Evolutionary conservation across 2,329 filamentous ascomycete genomes (phyloP), one percentile per base, ranked within the genome.

Genomic region (Dactylellina sp.): DNA sequence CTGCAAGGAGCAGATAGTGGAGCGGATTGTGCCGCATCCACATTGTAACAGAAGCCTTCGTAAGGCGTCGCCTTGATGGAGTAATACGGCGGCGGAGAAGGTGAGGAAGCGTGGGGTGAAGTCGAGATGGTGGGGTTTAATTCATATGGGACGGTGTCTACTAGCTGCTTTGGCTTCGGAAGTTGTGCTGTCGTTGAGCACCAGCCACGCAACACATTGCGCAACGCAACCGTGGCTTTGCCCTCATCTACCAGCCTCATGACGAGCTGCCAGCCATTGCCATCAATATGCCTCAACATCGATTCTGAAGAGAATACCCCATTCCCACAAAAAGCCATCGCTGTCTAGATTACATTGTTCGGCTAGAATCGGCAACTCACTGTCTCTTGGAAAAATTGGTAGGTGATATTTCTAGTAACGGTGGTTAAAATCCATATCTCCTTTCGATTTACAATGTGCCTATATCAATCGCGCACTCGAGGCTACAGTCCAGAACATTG

Each of bases 1-100:
- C 79, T 2, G 76, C 68, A 53, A 71, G 55, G 35, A 72, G 57
- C 60, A 78, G 57, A 18, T 55, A 72, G 52, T 71, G 59, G 52
- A 65, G 55, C 56, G 64, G 62, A 68, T 68, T 63, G 56, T 63
- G 60, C 68, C 68, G 53, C 70, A 68, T 40, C 70, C 61, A 63
- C 70, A 75, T 66, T 61, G 50, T 66, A 37, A 22, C 55, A 44
- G 49, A 37, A 57, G 52, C 70, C 63, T 59, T 56, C 7, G 46
- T 20, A 56, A 47, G 42, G 55, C 52, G 20, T 39, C 28, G 55
- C 40, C 37, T 50, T 44, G 47, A 42, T 42, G 65, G 32, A 22
- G 7, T 49, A 57, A 53, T 20, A 28, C 14, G 52, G 32, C 52
- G 53, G 52, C 37, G 53, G 60, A 37, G 28, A 52, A 22, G 44